Evolutionary conservation across 345 rosid species (phyloP).

Genomic region (Hypericum androsaemum): DNA sequence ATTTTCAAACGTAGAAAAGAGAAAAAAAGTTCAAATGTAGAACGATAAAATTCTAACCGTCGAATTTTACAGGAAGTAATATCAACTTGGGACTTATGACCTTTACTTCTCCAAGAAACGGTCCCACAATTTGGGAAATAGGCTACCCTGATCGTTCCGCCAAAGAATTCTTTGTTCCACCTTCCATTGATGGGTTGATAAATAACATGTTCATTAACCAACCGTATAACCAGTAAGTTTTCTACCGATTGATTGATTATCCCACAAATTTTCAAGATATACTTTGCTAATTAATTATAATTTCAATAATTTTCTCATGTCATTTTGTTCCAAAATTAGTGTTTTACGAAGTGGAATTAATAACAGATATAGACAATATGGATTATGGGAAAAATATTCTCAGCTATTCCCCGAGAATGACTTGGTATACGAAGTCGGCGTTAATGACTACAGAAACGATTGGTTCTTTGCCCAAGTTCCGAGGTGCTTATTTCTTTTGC

Average conservation of each 20-base stretch:
- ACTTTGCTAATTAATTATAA: background rate
- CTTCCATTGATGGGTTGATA: conserved; percentile 27
- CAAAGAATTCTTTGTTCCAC: conserved; percentile 24
- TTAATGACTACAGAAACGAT: conserved; percentile 22
- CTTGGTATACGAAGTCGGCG: conserved; percentile 26
- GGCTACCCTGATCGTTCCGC: conserved; percentile 33
- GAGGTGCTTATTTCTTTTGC: conserved; percentile 13
- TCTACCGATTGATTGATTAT: background rate
- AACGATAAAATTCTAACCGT: no score
- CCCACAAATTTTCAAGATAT: no score
- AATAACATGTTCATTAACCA: conserved; percentile 27
- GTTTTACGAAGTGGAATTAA: no score
- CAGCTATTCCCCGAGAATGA: conserved; percentile 23
- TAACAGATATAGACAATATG: conserved; percentile 34
- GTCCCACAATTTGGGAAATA: conserved; percentile 32
- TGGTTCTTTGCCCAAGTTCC: conserved; percentile 35
- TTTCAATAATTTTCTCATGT: background rate
- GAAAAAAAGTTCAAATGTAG: no score
- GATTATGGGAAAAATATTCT: conserved; percentile 33
- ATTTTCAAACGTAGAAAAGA: no score
- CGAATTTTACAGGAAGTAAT: no score
- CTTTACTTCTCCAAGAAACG: conserved; percentile 21
- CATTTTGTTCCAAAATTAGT: background rate
- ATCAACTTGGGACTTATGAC: conserved; percentile 15
- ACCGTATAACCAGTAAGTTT: conserved; percentile 22